phyloP scores from a whole-genome alignment of 2,329 filamentous ascomycete species.

The Akanthomyces uredinophilus region DNA sequence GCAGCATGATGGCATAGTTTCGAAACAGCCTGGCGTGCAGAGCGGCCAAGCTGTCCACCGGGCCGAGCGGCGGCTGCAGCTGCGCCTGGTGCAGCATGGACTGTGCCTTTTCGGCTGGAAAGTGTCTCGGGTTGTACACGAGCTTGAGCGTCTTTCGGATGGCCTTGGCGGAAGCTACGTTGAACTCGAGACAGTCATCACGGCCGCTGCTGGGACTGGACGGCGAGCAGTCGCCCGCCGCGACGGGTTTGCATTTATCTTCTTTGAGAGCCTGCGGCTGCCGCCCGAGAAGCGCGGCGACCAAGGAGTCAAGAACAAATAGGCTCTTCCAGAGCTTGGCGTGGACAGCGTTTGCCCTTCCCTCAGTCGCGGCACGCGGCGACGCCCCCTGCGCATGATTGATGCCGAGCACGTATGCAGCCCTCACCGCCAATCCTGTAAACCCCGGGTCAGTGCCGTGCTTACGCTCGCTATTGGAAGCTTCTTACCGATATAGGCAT shows the following conservation, averaged over 20 bases:
- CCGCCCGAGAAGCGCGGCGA: not conserved
- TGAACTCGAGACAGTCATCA: not conserved
- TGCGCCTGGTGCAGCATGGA: not conserved
- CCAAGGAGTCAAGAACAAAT: constrained; percentile 6
- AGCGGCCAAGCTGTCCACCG: not conserved
- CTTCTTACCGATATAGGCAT: constrained; percentile 52
- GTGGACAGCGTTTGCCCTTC: not conserved
- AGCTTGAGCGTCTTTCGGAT: constrained; percentile 5
- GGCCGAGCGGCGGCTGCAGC: not conserved
- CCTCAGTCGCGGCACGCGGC: not conserved
- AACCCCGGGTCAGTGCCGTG: not conserved
- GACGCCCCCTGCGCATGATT: not conserved
- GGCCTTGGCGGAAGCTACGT: not conserved
- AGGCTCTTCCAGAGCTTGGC: constrained; percentile 5
- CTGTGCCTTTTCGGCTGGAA: not conserved
- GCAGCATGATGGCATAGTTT: not conserved
- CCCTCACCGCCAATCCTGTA: constrained; percentile 60
- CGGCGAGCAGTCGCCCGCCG: not conserved
- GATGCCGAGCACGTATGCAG: constrained; percentile 43
- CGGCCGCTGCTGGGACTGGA: not conserved
- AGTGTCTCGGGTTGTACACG: not conserved
- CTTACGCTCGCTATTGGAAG: not conserved
- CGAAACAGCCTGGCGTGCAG: not conserved
- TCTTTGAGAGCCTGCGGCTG: not conserved
- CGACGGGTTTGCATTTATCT: not conserved